These are phyloP conservation scores for Sclerotinia glacialis DNA, from an alignment of 2,329 filamentous ascomycete genomes.

Conservation along the genomic window DNA sequence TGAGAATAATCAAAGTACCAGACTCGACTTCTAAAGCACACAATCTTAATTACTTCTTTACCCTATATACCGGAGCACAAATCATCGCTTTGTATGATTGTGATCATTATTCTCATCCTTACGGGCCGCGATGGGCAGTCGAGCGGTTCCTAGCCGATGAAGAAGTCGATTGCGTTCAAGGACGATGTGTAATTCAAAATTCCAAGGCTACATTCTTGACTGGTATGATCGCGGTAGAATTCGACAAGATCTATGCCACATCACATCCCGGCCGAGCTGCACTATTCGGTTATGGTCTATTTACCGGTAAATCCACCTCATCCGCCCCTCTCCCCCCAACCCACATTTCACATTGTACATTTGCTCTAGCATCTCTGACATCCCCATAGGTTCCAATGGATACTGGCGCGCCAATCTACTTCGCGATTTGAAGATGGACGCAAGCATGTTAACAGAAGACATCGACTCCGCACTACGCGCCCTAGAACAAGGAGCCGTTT, in stretches of 20 bases:
- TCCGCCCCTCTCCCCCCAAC: too few relatives aligned
- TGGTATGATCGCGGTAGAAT: constrained; percentile 49
- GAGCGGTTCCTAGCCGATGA: constrained; percentile 46
- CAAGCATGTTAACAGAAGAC: constrained; percentile 50
- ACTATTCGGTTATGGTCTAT: constrained; percentile 49
- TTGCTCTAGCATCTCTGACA: background rate
- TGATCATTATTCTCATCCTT: constrained; percentile 50
- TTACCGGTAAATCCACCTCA: constrained; percentile 39
- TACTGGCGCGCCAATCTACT: constrained; percentile 48
- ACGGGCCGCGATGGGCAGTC: constrained; percentile 48
- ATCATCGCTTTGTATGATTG: constrained; percentile 50
- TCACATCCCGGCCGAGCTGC: constrained; percentile 48
- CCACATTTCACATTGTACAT: background rate
- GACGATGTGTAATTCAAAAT: constrained; percentile 50
- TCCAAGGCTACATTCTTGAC: constrained; percentile 45
- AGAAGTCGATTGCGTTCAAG: constrained; percentile 49
- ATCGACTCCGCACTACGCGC: constrained; percentile 50
- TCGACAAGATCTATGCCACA: constrained; percentile 52
- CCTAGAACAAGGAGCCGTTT: constrained; percentile 40
- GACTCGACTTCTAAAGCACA: constrained; percentile 50
- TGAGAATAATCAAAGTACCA: constrained; percentile 48
- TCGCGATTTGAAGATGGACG: constrained; percentile 48
- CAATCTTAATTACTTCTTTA: constrained; percentile 50
- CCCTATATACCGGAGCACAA: constrained; percentile 45
- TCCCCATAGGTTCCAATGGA: constrained; percentile 43